A percentile compares a stretch with the other conserved stretches of the same genome.
These are phyloP conservation scores for Daldinia loculata DNA, from an alignment of 495 filamentous ascomycete genomes.

Conservation along the genomic window DNA sequence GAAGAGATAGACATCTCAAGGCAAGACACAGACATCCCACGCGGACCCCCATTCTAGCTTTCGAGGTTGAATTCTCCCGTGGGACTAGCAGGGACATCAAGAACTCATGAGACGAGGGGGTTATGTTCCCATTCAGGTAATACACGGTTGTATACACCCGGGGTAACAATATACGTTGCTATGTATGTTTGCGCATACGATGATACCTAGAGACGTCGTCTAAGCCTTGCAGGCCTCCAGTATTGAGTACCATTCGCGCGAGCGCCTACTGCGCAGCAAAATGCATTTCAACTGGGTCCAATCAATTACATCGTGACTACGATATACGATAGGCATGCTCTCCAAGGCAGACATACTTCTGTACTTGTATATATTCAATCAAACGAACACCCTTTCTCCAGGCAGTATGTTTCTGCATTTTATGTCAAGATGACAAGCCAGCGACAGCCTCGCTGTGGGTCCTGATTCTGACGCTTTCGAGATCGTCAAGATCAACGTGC, in stretches of 20 bases:
- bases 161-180: conserved; percentile 27
- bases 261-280: conserved; percentile 22
- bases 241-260: conserved; percentile 26
- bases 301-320: conserved; percentile 22
- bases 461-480: not conserved
- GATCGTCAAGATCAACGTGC: conserved; percentile 25
- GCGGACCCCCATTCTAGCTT: conserved; percentile 35
- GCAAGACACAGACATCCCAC: conserved; percentile 38
- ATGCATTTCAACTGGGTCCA: conserved; percentile 14
- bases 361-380: not conserved
- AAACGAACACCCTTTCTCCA: not conserved
- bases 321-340: conserved; percentile 12
- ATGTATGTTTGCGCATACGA: conserved; percentile 13
- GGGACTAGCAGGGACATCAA: conserved; percentile 21
- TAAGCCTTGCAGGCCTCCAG: conserved; percentile 37
- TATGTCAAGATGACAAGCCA: conserved; percentile 8
- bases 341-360: conserved; percentile 8
- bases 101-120: conserved; percentile 11
- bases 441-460: conserved; percentile 28
- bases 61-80: conserved; percentile 26
- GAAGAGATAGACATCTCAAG: conserved; percentile 38
- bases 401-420: not conserved
- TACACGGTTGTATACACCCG: conserved; percentile 15
- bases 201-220: conserved; percentile 19
- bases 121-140: conserved; percentile 32